phyloP scores from a whole-genome alignment of 2,329 filamentous ascomycete species.

The Clarireedia hainanense region DNA sequence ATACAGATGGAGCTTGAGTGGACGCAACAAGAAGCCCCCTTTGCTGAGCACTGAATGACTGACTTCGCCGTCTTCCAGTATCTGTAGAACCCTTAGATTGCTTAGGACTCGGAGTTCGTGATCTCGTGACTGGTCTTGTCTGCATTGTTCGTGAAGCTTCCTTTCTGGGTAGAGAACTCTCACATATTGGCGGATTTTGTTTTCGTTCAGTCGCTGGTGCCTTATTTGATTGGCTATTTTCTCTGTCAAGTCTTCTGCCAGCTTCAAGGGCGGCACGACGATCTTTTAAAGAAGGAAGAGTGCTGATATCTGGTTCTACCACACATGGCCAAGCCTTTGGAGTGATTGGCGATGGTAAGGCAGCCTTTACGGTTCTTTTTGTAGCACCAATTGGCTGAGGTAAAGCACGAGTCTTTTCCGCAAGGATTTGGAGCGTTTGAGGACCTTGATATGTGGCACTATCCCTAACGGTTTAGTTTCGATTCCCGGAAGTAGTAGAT shows the following conservation, averaged over 20 bases:
- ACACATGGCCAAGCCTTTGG: constrained; percentile 5
- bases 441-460: constrained; percentile 2
- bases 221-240: background rate
- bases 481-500: background rate
- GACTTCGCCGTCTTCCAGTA: too few relatives aligned
- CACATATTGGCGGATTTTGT: background rate
- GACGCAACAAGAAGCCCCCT: background rate
- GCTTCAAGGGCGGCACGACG: background rate
- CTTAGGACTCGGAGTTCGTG: too few relatives aligned
- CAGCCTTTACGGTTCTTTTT: background rate
- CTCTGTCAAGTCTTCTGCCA: background rate
- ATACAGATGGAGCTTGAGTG: background rate
- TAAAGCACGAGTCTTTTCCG: background rate
- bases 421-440: background rate
- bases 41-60: too few relatives aligned
- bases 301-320: constrained; percentile 1
- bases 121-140: background rate
- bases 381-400: background rate
- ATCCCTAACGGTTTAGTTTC: background rate
- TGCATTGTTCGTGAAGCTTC: background rate
- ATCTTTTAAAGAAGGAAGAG: background rate
- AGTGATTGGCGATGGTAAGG: constrained; percentile 2
- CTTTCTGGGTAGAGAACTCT: too few relatives aligned
- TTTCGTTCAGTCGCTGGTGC: too few relatives aligned
- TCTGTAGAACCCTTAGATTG: too few relatives aligned